phyloP scores from a whole-genome alignment of 2,329 filamentous ascomycete genomes.

The Paecilomyces formosus region DNA sequence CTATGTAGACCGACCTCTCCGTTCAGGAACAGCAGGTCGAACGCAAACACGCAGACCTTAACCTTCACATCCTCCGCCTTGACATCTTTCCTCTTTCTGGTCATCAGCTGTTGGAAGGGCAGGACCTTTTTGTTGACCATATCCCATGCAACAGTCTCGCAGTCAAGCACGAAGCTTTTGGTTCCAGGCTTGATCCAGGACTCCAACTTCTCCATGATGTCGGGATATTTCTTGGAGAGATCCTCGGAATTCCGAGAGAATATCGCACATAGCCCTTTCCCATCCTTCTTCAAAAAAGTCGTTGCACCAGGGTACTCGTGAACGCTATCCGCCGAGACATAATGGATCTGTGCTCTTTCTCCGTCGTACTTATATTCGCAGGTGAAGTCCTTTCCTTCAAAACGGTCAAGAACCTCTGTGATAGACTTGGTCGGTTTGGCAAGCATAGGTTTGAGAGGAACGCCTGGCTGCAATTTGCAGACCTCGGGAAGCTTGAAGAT shows the following conservation, averaged over 20 bases:
- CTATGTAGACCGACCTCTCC: slow-evolving; percentile 52
- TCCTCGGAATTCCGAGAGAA: slow-evolving; percentile 98
- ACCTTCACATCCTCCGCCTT: slow-evolving; percentile 92
- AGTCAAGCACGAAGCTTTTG: slow-evolving; percentile 95
- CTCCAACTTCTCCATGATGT: slow-evolving; percentile 80
- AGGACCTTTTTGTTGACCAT: slow-evolving; percentile 89
- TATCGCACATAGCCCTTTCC: slow-evolving; percentile 73
- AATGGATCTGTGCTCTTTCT: slow-evolving; percentile 97
- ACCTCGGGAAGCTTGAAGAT: slow-evolving; percentile 73
- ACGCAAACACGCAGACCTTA: slow-evolving; percentile 95
- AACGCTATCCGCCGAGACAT: slow-evolving; percentile 73
- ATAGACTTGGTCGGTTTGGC: slow-evolving; percentile 98
- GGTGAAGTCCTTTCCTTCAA: slow-evolving; percentile 90
- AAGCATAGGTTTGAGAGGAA: slow-evolving; percentile 96
- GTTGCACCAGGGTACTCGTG: slow-evolving; percentile 60
- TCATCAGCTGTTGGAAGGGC: slow-evolving; percentile 98
- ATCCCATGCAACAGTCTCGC: slow-evolving; percentile 97
- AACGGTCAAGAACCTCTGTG: slow-evolving; percentile 92
- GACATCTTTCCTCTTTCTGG: slow-evolving; percentile 93
- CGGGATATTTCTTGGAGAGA: slow-evolving; percentile 93
- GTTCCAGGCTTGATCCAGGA: slow-evolving; percentile 86
- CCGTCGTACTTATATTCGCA: slow-evolving; percentile 99
- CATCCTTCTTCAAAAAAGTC: slow-evolving; percentile 57
- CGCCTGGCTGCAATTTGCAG: slow-evolving; percentile 86
- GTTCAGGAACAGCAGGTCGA: slow-evolving; percentile 89